These are phyloP conservation scores for Fagopyrum esculentum DNA, from an alignment of 148 eudicot genomes.

Conservation along the genomic window DNA sequence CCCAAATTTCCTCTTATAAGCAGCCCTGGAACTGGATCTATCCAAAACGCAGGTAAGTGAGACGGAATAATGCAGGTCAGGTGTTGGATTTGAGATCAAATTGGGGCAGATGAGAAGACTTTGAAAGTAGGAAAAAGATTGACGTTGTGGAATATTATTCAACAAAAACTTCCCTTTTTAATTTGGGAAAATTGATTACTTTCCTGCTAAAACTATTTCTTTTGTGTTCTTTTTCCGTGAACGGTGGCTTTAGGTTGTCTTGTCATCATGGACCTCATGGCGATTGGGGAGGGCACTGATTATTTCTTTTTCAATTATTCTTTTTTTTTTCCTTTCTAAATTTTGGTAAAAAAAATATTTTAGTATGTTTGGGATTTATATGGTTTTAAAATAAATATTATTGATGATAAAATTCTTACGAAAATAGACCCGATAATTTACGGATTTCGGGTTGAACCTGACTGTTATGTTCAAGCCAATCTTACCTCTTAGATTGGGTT, in stretches of 20 bases:
- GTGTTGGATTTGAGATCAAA: neutral
- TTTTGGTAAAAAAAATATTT: neutral
- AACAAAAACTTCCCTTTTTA: constrained; percentile 4
- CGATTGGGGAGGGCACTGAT: neutral
- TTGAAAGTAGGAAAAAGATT: neutral
- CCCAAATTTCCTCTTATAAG: neutral
- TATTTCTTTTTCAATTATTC: neutral
- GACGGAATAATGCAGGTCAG: neutral
- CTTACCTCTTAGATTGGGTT: too few species aligned
- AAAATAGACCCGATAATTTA: too few species aligned
- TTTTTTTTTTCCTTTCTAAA: neutral
- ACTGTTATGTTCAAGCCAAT: too few species aligned
- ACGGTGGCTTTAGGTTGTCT: constrained; percentile 7
- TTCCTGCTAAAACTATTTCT: neutral
- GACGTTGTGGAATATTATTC: constrained; percentile 2
- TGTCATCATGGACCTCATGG: constrained; percentile 4
- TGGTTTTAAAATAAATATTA: too few species aligned
- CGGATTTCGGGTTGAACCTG: too few species aligned
- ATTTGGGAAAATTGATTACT: neutral
- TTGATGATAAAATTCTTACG: too few species aligned
- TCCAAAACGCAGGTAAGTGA: constrained; percentile 3
- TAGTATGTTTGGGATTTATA: too few species aligned
- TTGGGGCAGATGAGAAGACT: neutral
- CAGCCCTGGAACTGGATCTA: constrained; percentile 20
- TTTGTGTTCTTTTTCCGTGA: neutral